These are phyloP conservation scores for Musa balbisiana DNA, from an alignment of 202 grass and related monocot genomes.

Conservation along the genomic window DNA sequence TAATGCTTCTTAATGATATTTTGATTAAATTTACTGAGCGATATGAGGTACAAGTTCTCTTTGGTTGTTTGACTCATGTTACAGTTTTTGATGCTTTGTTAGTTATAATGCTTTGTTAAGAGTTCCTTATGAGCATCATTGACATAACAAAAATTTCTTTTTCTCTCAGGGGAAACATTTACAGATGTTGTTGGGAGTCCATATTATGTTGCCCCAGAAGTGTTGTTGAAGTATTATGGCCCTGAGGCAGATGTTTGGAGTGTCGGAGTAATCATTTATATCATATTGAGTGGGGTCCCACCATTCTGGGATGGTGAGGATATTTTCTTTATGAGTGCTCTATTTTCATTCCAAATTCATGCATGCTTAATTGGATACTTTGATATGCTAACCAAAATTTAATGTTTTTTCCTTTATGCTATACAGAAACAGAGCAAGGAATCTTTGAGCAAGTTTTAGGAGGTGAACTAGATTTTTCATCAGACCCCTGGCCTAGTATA, in stretches of 20 bases:
- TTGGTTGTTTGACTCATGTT: background rate
- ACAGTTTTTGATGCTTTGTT: background rate
- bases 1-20: background rate
- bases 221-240: conserved; percentile 83
- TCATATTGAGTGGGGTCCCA: conserved; percentile 73
- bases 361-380: background rate
- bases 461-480: conserved; percentile 64
- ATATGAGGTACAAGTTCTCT: background rate
- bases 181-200: conserved; percentile 91
- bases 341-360: background rate
- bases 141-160: background rate
- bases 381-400: background rate
- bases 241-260: conserved; percentile 91
- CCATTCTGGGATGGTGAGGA: conserved; percentile 83
- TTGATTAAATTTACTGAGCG: background rate
- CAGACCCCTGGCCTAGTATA: conserved; percentile 84
- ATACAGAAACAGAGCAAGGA: conserved; percentile 83
- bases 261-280: conserved; percentile 92
- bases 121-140: background rate
- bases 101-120: background rate
- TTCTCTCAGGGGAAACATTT: conserved; percentile 60
- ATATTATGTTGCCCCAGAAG: conserved; percentile 94
- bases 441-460: conserved; percentile 93
- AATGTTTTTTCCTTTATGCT: background rate
- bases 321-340: background rate